phyloP scores from a whole-genome alignment of 2,329 filamentous ascomycete genomes.

The Xylaria arbuscula region DNA sequence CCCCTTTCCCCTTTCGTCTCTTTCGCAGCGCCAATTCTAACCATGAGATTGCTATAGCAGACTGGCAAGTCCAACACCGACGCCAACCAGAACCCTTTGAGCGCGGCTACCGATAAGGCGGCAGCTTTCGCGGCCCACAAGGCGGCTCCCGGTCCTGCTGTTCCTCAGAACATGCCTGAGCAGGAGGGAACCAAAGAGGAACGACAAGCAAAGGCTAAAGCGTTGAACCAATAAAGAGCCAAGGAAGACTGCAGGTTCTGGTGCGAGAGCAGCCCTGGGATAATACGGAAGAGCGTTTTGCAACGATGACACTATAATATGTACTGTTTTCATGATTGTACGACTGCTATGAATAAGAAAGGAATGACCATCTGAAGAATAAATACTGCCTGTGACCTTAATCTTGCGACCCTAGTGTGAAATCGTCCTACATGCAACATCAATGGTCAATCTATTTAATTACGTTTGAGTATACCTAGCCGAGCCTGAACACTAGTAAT shows the following conservation, averaged over 20 bases:
- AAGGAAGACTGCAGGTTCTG: background rate
- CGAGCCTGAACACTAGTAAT: background rate
- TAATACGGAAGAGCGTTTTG: background rate
- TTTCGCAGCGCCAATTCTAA: constrained; percentile 24
- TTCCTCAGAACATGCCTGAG: constrained; percentile 65
- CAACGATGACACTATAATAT: background rate
- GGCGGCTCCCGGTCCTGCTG: constrained; percentile 68
- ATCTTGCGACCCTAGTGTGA: background rate
- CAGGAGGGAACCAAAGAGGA: constrained; percentile 76
- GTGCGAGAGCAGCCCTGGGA: background rate
- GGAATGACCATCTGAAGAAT: constrained; percentile 4
- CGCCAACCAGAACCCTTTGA: constrained; percentile 54
- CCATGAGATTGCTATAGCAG: constrained; percentile 27
- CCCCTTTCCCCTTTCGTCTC: background rate
- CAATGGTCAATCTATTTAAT: background rate
- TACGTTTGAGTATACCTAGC: background rate
- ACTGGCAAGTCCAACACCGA: constrained; percentile 50
- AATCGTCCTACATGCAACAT: background rate
- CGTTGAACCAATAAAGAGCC: constrained; percentile 67
- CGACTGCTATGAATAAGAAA: constrained; percentile 22
- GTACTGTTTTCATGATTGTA: constrained; percentile 11
- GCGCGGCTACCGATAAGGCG: constrained; percentile 51
- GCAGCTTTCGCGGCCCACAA: constrained; percentile 60
- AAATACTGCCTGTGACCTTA: constrained; percentile 5
- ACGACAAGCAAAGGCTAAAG: constrained; percentile 70